Base-by-base conservation (phyloP, 768 basidiomycete species). In the Boletus edulis region DNA sequence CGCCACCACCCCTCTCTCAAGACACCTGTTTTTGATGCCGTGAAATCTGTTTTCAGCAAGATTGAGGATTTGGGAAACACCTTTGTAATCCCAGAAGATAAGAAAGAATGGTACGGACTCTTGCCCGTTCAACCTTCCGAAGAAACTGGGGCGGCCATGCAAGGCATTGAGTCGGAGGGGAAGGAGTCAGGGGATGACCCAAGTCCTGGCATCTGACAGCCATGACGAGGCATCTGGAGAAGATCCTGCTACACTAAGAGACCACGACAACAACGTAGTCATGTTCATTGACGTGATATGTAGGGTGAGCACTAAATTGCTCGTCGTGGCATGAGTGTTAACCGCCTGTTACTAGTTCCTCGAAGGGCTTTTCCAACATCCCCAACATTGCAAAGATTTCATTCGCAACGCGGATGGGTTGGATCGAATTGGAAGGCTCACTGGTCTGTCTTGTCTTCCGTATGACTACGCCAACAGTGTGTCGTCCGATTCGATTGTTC, bases 1-100 rank as follows among this genome's bases (percentile, higher is more conserved):
- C 85, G 97, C 6, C 97, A 99, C 65, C 97, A 99, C 70, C 97
- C 97, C 4, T 78, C 81, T 2, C 77, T 99, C 45, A 96, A 93
- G 68, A 69, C 80, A 2, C 72, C 86, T 22, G 86, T 98, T 15
- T 90, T 96, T 58, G 84, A 89, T 14, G 82, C 90, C 1, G 72
- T 95, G 56, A 86, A 85, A 55, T 75, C 80, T 1, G 84, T 88
- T 8, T 73, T 98, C 59, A 73, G 78, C 56, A 83, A 80, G 68
- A 85, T 97, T 34, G 87, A 93, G 68, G 83, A 84, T 44, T 71
- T 90, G 3, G 94, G 91, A 11, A 79, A 78, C 46, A 67, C 75
- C 3, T 92, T 80, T 57, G 71, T 71, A 8, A 75, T 83, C 5
- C 77, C 86, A 2, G 71, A 80, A 34, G 83, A 83, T 47, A 78